phyloP scores from a whole-genome alignment of 2,329 filamentous ascomycete species.

The Nemania abortiva region DNA sequence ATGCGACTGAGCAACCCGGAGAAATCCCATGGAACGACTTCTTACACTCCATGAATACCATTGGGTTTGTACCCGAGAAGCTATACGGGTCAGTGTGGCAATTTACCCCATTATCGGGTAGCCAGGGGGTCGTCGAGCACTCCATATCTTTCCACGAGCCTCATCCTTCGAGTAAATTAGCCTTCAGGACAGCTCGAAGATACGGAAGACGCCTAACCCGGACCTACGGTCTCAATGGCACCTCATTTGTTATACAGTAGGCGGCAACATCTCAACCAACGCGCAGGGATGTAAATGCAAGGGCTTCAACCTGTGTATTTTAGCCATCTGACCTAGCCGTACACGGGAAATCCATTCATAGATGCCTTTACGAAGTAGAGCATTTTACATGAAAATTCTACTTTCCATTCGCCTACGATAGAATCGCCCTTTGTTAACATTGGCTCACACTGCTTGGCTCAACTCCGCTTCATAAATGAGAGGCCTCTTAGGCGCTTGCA shows the following conservation, averaged over 20 bases:
- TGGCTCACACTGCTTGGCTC: no score
- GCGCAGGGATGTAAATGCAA: no score
- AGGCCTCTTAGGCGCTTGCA: no score
- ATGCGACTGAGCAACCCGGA: neutral
- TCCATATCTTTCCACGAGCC: conserved; percentile 10
- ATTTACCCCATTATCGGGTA: neutral
- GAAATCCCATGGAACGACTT: conserved; percentile 13
- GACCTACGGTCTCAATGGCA: neutral
- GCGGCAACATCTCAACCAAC: no score
- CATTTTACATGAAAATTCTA: no score
- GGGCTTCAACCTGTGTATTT: no score
- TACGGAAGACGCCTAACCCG: conserved; percentile 6
- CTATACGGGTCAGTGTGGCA: conserved; percentile 16
- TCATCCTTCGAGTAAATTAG: conserved; percentile 15
- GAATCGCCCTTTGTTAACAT: no score
- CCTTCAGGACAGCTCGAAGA: neutral
- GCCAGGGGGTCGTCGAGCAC: neutral
- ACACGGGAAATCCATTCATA: no score
- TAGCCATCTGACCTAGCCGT: no score
- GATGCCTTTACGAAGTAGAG: no score
- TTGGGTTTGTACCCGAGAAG: neutral
- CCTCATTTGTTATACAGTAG: neutral
- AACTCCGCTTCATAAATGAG: no score
- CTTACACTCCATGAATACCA: conserved; percentile 6
- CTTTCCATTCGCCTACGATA: no score